phyloP scores from a whole-genome alignment of 768 basidiomycete species.

The Tulasnella sp. region DNA sequence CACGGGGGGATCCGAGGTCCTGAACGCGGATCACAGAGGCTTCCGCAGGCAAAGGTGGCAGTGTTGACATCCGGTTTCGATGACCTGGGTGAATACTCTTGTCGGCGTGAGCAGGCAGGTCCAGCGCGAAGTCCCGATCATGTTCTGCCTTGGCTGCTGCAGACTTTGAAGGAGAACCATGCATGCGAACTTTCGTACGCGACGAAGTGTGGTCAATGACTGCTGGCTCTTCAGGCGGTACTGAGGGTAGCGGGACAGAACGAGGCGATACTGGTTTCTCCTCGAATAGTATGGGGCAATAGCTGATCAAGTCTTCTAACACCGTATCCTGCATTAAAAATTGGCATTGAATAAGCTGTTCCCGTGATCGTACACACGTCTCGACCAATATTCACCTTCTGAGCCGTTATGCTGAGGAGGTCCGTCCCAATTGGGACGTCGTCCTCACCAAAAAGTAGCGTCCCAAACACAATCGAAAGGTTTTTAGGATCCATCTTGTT shows the following conservation, averaged over 20 bases:
- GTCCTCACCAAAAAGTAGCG: slow-evolving; percentile 86
- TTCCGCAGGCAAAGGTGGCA: no score
- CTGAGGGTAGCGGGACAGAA: slow-evolving; percentile 57
- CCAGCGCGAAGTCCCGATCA: slow-evolving; percentile 14
- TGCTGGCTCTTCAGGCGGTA: slow-evolving; percentile 53
- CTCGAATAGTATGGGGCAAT: slow-evolving; percentile 59
- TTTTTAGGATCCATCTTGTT: slow-evolving; percentile 96
- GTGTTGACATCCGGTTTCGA: not conserved
- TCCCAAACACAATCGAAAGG: slow-evolving; percentile 80
- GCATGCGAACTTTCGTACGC: slow-evolving; percentile 51
- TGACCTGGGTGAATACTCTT: not conserved
- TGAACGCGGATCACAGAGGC: no score
- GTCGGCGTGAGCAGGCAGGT: slow-evolving; percentile 5
- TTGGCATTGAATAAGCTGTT: not conserved
- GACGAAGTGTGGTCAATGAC: slow-evolving; percentile 55
- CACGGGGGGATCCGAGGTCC: no score
- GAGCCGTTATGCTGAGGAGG: slow-evolving; percentile 59
- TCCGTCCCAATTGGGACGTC: slow-evolving; percentile 67
- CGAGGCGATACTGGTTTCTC: slow-evolving; percentile 4
- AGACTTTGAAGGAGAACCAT: slow-evolving; percentile 28
- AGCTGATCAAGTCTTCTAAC: slow-evolving; percentile 77
- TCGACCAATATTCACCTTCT: slow-evolving; percentile 52
- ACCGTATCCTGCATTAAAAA: slow-evolving; percentile 43
- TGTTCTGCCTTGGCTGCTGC: not conserved
- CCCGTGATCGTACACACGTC: not conserved